Conservation (phyloP, 169 alveolate species). For the Cystoisospora suis region DNA sequence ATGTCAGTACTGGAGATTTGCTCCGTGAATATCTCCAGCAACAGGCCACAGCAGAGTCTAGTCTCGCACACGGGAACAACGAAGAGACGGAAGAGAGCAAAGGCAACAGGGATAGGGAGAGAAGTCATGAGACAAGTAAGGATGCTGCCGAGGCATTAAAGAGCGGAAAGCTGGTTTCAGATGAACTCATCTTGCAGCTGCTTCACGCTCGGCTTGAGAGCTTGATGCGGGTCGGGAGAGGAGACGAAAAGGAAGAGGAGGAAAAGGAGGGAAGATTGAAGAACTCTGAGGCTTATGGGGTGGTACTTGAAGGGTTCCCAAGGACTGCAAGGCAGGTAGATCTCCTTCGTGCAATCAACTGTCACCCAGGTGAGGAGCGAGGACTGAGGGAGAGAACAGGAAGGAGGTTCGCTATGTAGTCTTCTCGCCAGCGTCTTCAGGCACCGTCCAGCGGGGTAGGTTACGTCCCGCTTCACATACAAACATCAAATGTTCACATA, state of each 20-base stretch:
- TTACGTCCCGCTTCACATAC: too few relatives aligned
- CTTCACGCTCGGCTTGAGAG: constrained; percentile 4
- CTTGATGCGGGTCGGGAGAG: background rate
- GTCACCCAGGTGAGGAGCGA: background rate
- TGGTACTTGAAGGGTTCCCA: constrained; percentile 13
- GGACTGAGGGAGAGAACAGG: too few relatives aligned
- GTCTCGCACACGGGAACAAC: background rate
- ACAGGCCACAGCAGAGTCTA: background rate
- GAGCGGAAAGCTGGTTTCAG: constrained; percentile 7
- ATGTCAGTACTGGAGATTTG: constrained; percentile 18
- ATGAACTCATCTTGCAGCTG: background rate
- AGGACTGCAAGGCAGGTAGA: constrained; percentile 8
- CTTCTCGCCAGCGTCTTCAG: too few relatives aligned
- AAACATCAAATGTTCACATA: too few relatives aligned
- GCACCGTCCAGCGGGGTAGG: too few relatives aligned
- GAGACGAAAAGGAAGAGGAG: background rate
- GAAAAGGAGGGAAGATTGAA: background rate
- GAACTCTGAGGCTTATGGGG: background rate
- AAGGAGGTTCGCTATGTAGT: too few relatives aligned
- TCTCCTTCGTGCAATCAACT: background rate
- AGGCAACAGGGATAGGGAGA: background rate
- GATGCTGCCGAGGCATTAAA: background rate
- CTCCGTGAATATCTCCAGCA: background rate
- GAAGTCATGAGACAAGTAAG: too few relatives aligned
- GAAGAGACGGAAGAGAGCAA: background rate